Percentiles rank a stretch among this genome's conserved stretches.
Conservation (phyloP, 768 basidiomycete species). For the Serendipita indica region DNA sequence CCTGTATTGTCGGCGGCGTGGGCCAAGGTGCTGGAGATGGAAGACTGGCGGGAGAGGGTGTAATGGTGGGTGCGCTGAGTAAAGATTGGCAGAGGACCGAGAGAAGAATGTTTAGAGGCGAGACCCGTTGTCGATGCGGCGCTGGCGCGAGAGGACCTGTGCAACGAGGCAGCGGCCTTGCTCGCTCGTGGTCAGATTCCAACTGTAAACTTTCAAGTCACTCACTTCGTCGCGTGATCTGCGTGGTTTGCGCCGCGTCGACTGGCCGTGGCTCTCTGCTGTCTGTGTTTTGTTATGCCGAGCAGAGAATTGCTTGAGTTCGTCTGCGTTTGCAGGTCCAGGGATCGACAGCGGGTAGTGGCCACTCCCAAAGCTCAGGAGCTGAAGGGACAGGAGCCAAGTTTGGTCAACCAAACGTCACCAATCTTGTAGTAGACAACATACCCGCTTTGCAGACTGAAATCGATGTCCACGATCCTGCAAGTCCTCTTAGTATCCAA, state of each 20-base stretch:
- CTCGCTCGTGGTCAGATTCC: background rate
- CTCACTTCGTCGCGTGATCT: background rate
- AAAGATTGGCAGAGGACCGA: slow-evolving; percentile 6
- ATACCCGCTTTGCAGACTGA: background rate
- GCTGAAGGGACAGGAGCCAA: background rate
- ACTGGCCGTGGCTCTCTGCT: background rate
- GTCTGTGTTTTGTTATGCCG: background rate
- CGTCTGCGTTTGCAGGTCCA: background rate
- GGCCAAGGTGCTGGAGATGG: background rate
- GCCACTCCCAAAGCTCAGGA: background rate
- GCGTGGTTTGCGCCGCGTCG: background rate
- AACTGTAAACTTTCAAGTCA: background rate
- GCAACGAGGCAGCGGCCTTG: slow-evolving; percentile 2
- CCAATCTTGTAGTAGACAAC: background rate
- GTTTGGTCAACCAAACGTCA: background rate
- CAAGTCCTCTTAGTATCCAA: background rate
- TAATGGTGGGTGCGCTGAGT: background rate
- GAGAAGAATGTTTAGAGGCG: slow-evolving; percentile 8
- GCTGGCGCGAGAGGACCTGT: background rate
- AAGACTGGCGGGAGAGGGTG: background rate
- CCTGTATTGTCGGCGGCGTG: background rate
- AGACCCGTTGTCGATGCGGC: slow-evolving; percentile 3
- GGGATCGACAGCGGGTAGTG: background rate
- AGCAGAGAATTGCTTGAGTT: background rate
- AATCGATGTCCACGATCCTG: background rate